Evolutionary conservation across 371 early-diverging fungal genomes (phyloP).

Genomic region (Mortierella sp.): DNA sequence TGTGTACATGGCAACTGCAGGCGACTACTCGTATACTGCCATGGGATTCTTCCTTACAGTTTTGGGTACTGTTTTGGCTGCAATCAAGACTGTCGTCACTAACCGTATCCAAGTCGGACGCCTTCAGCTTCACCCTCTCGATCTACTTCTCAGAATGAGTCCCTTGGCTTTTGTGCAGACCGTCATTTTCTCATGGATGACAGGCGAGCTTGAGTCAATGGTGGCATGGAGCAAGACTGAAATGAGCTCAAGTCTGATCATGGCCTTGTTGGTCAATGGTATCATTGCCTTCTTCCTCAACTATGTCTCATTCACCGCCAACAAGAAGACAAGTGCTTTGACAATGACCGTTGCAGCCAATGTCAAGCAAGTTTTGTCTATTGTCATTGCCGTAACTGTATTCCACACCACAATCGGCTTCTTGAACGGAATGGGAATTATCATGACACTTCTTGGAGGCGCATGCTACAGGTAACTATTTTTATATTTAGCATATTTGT

Average conservation of each 20-base stretch:
- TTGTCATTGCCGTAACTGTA: constrained; percentile 81
- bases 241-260: constrained; percentile 61
- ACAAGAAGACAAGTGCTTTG: constrained; percentile 85
- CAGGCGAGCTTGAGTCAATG: constrained; percentile 76
- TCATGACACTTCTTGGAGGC: constrained; percentile 84
- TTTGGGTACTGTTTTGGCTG: constrained; percentile 84
- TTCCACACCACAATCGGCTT: constrained; percentile 76
- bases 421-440: constrained; percentile 80
- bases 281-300: constrained; percentile 88
- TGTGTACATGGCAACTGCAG: constrained; percentile 86
- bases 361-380: constrained; percentile 88
- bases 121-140: constrained; percentile 84
- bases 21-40: constrained; percentile 83
- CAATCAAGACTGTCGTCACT: constrained; percentile 88
- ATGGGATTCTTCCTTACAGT: constrained; percentile 85
- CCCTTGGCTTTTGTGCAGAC: constrained; percentile 86
- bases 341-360: constrained; percentile 94
- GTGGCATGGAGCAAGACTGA: constrained; percentile 62
- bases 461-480: constrained; percentile 51
- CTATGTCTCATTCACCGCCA: constrained; percentile 86
- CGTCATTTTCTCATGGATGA: constrained; percentile 70
- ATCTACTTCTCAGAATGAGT: constrained; percentile 86
- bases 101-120: constrained; percentile 84
- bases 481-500: neutral
- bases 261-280: constrained; percentile 80